These are phyloP conservation scores for Colletotrichum phormii DNA, from an alignment of 2,329 filamentous ascomycete genomes.

Conservation along the genomic window DNA sequence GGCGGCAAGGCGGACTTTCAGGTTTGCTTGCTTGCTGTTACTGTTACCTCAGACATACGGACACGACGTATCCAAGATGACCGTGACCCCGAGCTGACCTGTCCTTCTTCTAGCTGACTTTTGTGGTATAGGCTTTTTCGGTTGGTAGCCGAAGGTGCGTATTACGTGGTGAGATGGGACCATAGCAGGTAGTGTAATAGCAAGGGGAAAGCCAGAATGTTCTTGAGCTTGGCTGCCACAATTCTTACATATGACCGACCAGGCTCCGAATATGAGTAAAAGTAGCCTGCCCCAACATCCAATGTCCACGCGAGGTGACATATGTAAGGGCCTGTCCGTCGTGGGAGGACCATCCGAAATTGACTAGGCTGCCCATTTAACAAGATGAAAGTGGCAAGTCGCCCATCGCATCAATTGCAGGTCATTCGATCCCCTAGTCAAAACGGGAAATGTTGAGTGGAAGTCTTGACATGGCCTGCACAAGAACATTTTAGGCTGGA, in stretches of 20 bases:
- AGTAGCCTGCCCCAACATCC: conserved; percentile 33
- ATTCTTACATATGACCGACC: conserved; percentile 11
- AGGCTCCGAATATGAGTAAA: conserved; percentile 3
- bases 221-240: background rate
- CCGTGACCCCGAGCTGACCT: background rate
- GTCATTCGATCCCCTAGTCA: conserved; percentile 21
- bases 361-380: conserved; percentile 6
- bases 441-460: background rate
- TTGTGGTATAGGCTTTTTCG: background rate
- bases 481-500: conserved; percentile 8
- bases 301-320: conserved; percentile 26
- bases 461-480: background rate
- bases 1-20: conserved; percentile 30
- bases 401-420: conserved; percentile 12
- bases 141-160: background rate
- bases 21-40: background rate
- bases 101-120: background rate
- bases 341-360: conserved; percentile 28
- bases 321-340: conserved; percentile 23
- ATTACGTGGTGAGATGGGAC: background rate
- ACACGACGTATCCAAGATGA: background rate
- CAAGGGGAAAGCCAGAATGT: conserved; percentile 6
- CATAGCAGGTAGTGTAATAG: background rate
- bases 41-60: background rate
- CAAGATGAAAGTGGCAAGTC: conserved; percentile 24